phyloP scores from a whole-genome alignment of 1,284 basidiomycete genomes.

The Pisolithus thermaeus region DNA sequence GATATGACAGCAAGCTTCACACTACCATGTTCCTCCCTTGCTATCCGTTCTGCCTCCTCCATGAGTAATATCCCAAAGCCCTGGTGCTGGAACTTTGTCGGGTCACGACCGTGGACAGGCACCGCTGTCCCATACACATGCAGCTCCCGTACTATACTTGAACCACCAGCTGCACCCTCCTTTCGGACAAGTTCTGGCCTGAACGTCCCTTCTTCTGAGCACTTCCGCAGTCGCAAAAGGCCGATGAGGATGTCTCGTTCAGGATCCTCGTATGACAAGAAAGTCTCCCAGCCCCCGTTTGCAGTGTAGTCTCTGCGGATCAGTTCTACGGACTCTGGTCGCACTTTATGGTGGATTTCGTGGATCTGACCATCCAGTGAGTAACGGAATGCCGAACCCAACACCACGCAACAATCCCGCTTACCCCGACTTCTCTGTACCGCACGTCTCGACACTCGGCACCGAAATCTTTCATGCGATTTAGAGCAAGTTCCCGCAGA shows the following conservation, averaged over 20 bases:
- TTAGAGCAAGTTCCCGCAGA: slow-evolving; percentile 90
- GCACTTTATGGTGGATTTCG: slow-evolving; percentile 97
- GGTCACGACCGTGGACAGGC: slow-evolving; percentile 94
- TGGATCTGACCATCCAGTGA: slow-evolving; percentile 60
- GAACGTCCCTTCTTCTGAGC: slow-evolving; percentile 95
- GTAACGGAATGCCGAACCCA: background rate
- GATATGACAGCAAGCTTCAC: slow-evolving; percentile 95
- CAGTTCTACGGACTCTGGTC: slow-evolving; percentile 96
- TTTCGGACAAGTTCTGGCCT: slow-evolving; percentile 82
- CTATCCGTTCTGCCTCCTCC: slow-evolving; percentile 99
- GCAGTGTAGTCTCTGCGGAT: slow-evolving; percentile 94
- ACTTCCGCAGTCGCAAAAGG: slow-evolving; percentile 88
- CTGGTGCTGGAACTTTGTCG: slow-evolving; percentile 96
- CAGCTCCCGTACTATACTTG: slow-evolving; percentile 93
- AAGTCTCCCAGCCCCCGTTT: slow-evolving; percentile 99
- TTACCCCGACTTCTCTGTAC: slow-evolving; percentile 94
- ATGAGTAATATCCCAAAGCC: slow-evolving; percentile 97
- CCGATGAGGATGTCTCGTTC: slow-evolving; percentile 96
- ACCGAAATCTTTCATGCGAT: slow-evolving; percentile 99
- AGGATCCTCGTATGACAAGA: slow-evolving; percentile 98
- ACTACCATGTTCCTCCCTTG: slow-evolving; percentile 96
- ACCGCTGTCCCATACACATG: slow-evolving; percentile 99
- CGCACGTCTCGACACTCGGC: slow-evolving; percentile 97
- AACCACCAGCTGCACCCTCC: slow-evolving; percentile 67
- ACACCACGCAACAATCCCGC: slow-evolving; percentile 24